Base-by-base conservation (phyloP, 108 stramenopile genomes). In the Nitzschia palea region DNA sequence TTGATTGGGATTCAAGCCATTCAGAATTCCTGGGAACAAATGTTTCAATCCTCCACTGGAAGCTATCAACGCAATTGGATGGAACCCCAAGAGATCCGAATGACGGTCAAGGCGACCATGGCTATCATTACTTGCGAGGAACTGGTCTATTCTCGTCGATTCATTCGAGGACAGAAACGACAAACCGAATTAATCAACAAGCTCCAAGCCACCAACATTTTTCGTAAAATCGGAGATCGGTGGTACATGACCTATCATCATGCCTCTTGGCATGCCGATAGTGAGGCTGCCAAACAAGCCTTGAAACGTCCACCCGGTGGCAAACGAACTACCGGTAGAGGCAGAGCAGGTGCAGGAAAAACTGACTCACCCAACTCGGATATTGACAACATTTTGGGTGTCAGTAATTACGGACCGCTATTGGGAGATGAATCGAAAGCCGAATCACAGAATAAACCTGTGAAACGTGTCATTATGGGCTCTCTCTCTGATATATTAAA, bases 221-320 rank as follows among this genome's bases (percentile, higher is more conserved):
- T 90, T 71, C 73, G 89, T 58, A 94, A 94, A 66, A 76, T 90
- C 34, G 78, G 79, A 18, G 84, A 76, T 4, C 78, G 77, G 50
- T 94, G 92, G 92, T 85, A 79, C 68, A 78, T 94, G 80, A 74
- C 74, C 12, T 87, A 94, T 74, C 86, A 90, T 44, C 92, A 94
- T 66, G 86, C 88, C 9, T 85, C 86, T 8, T 94, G 87, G 87
- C 91, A 93, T 70, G 79, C 85, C 2, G 87, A 88, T 47, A 85
- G 83, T 55, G 71, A 84, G 10, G 87, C 87, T 36, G 85, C 87
- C 42, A 80, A 83, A 52, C 63, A 65, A 27, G 91, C 85, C 30
- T 62, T 84, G 65, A 73, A 73, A 30, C 25, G 26, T 37, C 53
- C 56, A 57, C 47, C 55, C 12, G 14, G 37, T 17, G 22, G 27